These are phyloP conservation scores for Amaranthus palmeri DNA, from an alignment of 148 eudicot genomes.

Conservation along the genomic window DNA sequence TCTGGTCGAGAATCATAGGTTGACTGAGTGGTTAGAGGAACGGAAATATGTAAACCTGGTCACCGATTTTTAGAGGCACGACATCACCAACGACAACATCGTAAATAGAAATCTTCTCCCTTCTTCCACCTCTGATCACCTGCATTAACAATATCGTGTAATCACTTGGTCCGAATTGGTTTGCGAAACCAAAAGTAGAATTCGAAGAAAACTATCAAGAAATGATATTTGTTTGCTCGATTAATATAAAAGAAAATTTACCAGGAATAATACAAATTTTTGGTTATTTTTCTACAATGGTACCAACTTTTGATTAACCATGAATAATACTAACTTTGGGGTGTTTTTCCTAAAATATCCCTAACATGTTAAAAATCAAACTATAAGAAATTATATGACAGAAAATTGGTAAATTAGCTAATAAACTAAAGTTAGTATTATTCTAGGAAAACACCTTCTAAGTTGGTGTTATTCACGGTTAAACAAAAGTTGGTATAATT, in stretches of 20 bases:
- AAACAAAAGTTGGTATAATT: no score
- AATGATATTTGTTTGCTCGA: constrained; percentile 1
- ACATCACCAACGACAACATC: constrained; percentile 89
- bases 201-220: background rate
- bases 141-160: constrained; percentile 24
- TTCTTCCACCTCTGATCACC: constrained; percentile 89
- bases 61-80: constrained; percentile 89
- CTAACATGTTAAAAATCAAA: no score
- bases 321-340: no score
- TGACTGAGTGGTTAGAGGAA: background rate
- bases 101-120: constrained; percentile 78
- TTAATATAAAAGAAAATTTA: background rate
- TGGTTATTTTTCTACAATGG: no score
- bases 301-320: no score
- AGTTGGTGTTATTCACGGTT: no score
- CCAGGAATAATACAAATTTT: no score
- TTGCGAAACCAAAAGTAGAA: background rate
- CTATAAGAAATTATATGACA: no score
- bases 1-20: constrained; percentile 2
- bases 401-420: no score
- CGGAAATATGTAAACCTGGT: constrained; percentile 49
- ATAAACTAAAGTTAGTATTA: no score
- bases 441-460: no score
- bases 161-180: background rate
- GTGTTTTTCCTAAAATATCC: no score